Base-by-base conservation (phyloP, 2,329 filamentous ascomycete species). In the Penicillium sp. region DNA sequence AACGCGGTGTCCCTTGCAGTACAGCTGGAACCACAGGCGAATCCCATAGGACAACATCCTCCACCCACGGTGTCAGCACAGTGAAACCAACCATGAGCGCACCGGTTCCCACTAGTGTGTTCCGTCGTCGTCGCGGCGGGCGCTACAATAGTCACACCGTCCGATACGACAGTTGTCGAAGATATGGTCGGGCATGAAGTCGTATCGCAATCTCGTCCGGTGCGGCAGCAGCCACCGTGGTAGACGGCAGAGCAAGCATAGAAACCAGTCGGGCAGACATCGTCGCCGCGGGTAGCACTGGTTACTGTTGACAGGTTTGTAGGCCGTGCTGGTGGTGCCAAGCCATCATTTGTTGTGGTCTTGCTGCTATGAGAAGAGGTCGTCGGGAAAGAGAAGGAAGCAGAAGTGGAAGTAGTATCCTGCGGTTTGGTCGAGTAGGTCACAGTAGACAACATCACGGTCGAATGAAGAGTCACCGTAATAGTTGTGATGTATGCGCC, bases 161-260 rank as follows among this genome's bases (percentile, higher is more conserved):
- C 76, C 1, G 77, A 78, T 17, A 67, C 70, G 2, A 90, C 70
- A 2, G 89, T 80, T 1, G 83, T 85, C 0, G 82, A 85, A 1
- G 74, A 77, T 0, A 81, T 84, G 2, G 72, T 69, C 0, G 87
- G 86, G 61, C 91, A 97, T 6, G 84, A 87, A 0, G 85, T 87
- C 0, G 83, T 85, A 52, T 85, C 80, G 70, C 91, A 97, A 70
- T 95, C 80, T 19, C 90, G 81, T 2, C 88, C 90, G 0, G 88
- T 89, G 50, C 86, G 85, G 71, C 91, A 97, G 72, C 91, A 97
- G 19, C 88, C 88, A 13, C 87, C 88, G 2, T 78, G 74, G 52
- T 90, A 88, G 52, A 83, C 82, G 2, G 91, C 91, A 2, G 84
- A 80, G 69, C 91, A 97, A 44, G 88, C 84, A 68, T 97, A 97